phyloP scores from a whole-genome alignment of 768 basidiomycete genomes.

The Coprinopsis strossmayeri region DNA sequence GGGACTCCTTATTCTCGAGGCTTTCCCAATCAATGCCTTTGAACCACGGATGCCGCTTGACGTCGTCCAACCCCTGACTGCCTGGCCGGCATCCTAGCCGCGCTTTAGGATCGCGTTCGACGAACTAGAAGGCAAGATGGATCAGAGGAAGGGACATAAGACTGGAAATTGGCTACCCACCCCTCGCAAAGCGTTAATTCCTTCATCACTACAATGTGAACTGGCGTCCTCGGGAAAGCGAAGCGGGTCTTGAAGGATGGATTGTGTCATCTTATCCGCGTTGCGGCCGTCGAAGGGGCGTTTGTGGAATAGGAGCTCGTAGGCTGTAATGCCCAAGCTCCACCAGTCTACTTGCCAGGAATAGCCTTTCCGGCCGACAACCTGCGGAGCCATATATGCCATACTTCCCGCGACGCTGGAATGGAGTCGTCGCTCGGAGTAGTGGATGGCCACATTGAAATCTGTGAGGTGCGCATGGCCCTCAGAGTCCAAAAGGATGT shows the following conservation, averaged over 20 bases:
- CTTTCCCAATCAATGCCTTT: constrained; percentile 71
- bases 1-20: constrained; percentile 59
- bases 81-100: constrained; percentile 77
- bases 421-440: constrained; percentile 81
- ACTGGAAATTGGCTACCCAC: too few relatives aligned
- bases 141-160: too few relatives aligned
- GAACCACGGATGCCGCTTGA: constrained; percentile 86
- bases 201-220: constrained; percentile 56
- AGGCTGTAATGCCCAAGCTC: constrained; percentile 88
- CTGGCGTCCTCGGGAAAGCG: constrained; percentile 67
- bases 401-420: constrained; percentile 96
- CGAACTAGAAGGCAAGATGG: constrained; percentile 48
- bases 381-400: constrained; percentile 99
- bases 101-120: constrained; percentile 73
- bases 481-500: constrained; percentile 86
- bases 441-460: constrained; percentile 98
- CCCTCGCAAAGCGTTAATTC: constrained; percentile 56
- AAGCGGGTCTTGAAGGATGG: constrained; percentile 77
- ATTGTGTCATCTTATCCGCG: constrained; percentile 80
- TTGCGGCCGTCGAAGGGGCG: constrained; percentile 91
- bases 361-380: constrained; percentile 89
- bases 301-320: constrained; percentile 77
- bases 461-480: constrained; percentile 98
- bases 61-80: constrained; percentile 67
- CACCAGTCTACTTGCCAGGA: constrained; percentile 94